A percentile compares a stretch with the other conserved stretches of the same genome.
Evolutionary conservation across 139 green algal genomes (phyloP).

Genomic region (Tetraselmis chui): DNA sequence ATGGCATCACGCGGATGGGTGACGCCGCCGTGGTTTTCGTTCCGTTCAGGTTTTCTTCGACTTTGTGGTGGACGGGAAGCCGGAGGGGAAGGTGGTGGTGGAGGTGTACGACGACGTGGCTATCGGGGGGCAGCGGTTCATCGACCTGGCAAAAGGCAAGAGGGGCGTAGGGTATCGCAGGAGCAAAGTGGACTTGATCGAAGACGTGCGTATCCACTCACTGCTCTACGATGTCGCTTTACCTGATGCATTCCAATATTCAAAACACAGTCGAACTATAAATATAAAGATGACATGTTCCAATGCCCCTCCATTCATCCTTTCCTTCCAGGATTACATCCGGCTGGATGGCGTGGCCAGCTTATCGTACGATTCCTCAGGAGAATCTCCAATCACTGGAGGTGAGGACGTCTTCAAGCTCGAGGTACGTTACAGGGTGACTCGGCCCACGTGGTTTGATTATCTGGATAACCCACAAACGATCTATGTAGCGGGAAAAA

Average conservation of each 20-base stretch:
- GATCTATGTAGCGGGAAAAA: too few relatives aligned
- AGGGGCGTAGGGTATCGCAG: conserved; percentile 40
- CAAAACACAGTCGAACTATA: too few relatives aligned
- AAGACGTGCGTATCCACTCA: conserved; percentile 14
- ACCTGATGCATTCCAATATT: background rate
- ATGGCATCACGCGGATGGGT: background rate
- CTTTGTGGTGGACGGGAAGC: conserved; percentile 34
- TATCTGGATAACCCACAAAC: too few relatives aligned
- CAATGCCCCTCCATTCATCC: too few relatives aligned
- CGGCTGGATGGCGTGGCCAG: background rate
- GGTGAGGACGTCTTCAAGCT: background rate
- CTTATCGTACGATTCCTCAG: background rate
- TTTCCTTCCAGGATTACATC: too few relatives aligned
- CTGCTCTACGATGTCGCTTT: background rate
- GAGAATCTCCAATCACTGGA: background rate
- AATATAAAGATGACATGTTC: too few relatives aligned
- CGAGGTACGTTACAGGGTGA: too few relatives aligned
- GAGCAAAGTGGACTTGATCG: conserved; percentile 34
- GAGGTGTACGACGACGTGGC: conserved; percentile 29
- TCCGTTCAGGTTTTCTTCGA: conserved; percentile 40
- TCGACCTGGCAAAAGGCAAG: conserved; percentile 34
- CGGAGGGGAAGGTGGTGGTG: conserved; percentile 35
- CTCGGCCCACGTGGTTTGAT: too few relatives aligned
- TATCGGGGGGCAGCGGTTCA: conserved; percentile 29
- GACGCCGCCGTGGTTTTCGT: background rate